phyloP scores from a whole-genome alignment of 179 eudicot genomes.

The Spergularia azorica region DNA sequence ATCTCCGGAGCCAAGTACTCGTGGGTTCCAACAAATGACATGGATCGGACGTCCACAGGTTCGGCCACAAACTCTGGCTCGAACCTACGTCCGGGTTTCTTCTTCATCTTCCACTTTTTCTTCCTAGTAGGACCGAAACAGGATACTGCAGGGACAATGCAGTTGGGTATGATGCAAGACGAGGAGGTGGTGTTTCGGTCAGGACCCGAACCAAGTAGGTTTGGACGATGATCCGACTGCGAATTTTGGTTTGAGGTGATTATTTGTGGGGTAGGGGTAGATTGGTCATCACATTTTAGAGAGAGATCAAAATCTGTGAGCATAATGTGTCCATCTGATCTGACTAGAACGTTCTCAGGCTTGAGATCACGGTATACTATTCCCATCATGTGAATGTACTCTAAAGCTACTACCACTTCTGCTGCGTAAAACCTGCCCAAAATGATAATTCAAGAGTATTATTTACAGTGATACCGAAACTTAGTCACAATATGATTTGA shows the following conservation, averaged over 20 bases:
- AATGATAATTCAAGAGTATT: too few relatives aligned
- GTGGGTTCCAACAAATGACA: conserved; percentile 97
- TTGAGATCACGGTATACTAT: conserved; percentile 94
- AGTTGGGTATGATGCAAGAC: conserved; percentile 85
- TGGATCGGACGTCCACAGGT: conserved; percentile 85
- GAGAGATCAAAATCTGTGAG: conserved; percentile 94
- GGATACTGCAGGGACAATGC: conserved; percentile 83
- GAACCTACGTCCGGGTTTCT: conserved; percentile 41
- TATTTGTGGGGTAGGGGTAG: conserved; percentile 70
- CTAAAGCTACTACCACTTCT: conserved; percentile 82
- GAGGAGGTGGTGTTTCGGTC: conserved; percentile 50
- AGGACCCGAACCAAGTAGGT: conserved; percentile 21
- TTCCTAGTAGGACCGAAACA: conserved; percentile 66
- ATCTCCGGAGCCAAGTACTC: conserved; percentile 93
- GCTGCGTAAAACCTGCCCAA: conserved; percentile 81
- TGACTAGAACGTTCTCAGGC: conserved; percentile 87
- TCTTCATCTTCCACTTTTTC: conserved; percentile 40
- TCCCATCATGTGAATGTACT: conserved; percentile 93
- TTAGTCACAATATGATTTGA: background rate
- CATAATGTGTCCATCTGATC: conserved; percentile 94
- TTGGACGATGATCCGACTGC: conserved; percentile 21
- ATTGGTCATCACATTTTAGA: conserved; percentile 67
- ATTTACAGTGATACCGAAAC: background rate
- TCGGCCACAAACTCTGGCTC: conserved; percentile 83
- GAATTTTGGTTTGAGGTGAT: conserved; percentile 38